These are phyloP conservation scores for Acacia pycnantha DNA, from an alignment of 331 rosid genomes.

Conservation along the genomic window DNA sequence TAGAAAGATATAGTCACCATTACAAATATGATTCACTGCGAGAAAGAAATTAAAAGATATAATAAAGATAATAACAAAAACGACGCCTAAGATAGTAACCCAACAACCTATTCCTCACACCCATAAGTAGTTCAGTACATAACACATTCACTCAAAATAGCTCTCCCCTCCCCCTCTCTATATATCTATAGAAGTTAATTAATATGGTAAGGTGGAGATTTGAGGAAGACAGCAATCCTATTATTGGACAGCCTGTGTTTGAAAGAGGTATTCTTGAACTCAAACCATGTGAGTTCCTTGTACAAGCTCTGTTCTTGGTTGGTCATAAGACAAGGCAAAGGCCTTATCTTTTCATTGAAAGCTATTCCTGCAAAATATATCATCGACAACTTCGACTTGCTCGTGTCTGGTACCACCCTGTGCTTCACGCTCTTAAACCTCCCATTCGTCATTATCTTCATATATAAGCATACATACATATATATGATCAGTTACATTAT, in stretches of 20 bases:
- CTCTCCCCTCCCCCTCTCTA: not conserved
- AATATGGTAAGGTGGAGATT: not conserved
- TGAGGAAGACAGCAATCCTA: conserved; percentile 62
- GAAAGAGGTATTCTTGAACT: conserved; percentile 66
- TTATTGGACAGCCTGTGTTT: conserved; percentile 38
- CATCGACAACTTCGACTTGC: conserved; percentile 74
- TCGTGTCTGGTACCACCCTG: conserved; percentile 66
- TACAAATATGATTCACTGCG: not conserved
- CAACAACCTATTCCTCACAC: not conserved
- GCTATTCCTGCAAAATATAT: conserved; percentile 84
- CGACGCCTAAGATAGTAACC: not conserved
- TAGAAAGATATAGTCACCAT: not conserved
- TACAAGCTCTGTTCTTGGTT: conserved; percentile 63
- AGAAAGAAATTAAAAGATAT: not conserved
- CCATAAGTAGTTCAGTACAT: not conserved
- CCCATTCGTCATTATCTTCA: conserved; percentile 89
- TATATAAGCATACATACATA: too few relatives aligned
- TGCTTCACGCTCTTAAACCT: conserved; percentile 84
- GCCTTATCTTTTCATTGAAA: conserved; percentile 63
- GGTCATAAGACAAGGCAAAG: conserved; percentile 57
- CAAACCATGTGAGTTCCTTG: conserved; percentile 84
- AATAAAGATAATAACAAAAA: too few relatives aligned
- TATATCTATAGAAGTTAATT: not conserved
- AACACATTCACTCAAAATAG: not conserved
- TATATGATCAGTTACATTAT: too few relatives aligned